Evolutionary conservation across 1,284 basidiomycete genomes (phyloP), one percentile per base, ranked within the genome.

Genomic region (Heterobasidion parviporum): DNA sequence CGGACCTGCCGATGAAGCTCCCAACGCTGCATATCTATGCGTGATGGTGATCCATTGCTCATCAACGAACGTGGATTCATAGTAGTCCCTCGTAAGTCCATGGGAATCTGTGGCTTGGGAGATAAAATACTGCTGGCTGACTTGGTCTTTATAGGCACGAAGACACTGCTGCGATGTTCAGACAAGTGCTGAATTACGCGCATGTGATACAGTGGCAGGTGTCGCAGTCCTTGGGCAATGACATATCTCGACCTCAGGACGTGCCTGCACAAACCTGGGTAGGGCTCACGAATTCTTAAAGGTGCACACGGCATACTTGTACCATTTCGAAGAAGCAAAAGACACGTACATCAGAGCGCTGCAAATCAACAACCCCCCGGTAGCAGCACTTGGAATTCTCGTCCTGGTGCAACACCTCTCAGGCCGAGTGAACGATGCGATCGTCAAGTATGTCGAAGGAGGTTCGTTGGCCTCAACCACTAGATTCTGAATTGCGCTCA

Each of bases 61-160:
- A 77, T 89, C 53, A 98, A 99, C 67, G 97, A 99, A 72, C 77
- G 90, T 6, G 97, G 94, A 2, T 93, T 98, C 0, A 90, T 97
- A 74, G 87, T 87, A 3, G 98, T 89, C 71, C 90, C 92, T 64
- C 86, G 85, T 54, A 86, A 54, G 60, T 55, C 32, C 45, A 50
- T 47, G 45, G 4, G 26, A 26, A 1, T 26, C 26, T 26, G 26
- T 26, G 26, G 26, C 26, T 26, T 26, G 3, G 26, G 4, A 26
- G 26, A 26, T 26, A 26, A 26, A 18, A 18, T 2, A 18, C 18
- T 26, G 26, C 26, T 26, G 26, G 26, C 26, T 26, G 26, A 26
- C 26, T 26, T 3, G 3, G 38, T 41, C 12, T 2, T n/a, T 33
- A 14, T 59, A 90, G 91, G 51, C 89, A 84, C 65, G 76, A 82